Conservation (phyloP, 192 early-diverging fungal genomes). For the Pilobolus umbonatus region DNA sequence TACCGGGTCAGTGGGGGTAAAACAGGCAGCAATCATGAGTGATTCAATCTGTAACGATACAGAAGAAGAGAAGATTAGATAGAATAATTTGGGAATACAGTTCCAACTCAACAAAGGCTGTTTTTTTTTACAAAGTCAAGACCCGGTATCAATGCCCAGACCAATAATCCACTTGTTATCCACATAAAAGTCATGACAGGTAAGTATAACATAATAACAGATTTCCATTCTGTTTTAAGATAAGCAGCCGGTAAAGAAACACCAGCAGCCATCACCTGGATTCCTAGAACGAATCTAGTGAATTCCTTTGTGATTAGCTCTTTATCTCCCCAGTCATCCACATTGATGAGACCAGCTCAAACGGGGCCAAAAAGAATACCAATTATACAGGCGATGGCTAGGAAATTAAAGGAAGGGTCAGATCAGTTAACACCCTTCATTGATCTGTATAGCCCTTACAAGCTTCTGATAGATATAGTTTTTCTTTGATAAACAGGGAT, state of each 20-base stretch:
- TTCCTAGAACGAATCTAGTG: conserved; percentile 67
- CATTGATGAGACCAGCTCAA: conserved; percentile 60
- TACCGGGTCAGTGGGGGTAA: conserved; percentile 93
- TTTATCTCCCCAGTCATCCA: conserved; percentile 36
- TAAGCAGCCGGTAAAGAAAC: conserved; percentile 58
- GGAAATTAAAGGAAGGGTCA: not conserved
- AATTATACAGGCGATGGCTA: conserved; percentile 70
- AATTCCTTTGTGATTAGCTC: conserved; percentile 58
- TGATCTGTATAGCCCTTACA: conserved; percentile 34
- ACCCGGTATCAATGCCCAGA: conserved; percentile 54
- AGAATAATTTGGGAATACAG: not conserved
- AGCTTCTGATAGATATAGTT: conserved; percentile 67
- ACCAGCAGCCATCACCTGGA: conserved; percentile 82
- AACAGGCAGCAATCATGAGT: conserved; percentile 74
- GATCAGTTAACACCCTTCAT: not conserved
- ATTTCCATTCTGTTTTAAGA: conserved; percentile 53
- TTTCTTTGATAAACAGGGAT: conserved; percentile 64
- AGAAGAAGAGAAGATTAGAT: not conserved
- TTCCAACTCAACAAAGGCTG: not conserved
- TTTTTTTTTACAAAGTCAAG: conserved; percentile 35
- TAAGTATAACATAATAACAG: conserved; percentile 61
- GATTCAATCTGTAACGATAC: conserved; percentile 61
- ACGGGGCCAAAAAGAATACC: conserved; percentile 77
- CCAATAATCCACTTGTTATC: conserved; percentile 55
- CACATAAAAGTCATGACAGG: conserved; percentile 85